Conservation (phyloP, 140 eudicot species). For the Flaveria floridana region DNA sequence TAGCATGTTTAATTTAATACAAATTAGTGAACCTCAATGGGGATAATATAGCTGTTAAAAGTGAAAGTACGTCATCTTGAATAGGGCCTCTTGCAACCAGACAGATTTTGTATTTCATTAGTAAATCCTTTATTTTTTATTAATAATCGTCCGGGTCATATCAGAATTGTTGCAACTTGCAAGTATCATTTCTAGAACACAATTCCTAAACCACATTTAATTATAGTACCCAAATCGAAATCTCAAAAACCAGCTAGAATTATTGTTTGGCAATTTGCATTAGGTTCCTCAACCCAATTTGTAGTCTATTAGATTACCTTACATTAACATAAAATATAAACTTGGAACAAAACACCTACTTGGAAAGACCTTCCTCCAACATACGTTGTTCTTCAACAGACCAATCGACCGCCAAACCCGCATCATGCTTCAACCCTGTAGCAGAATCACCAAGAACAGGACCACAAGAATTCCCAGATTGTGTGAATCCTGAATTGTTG, state of each 20-base stretch:
- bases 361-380: constrained; percentile 79
- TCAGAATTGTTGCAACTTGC: not conserved
- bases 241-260: constrained; percentile 1
- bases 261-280: constrained; percentile 1
- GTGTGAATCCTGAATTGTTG: constrained; percentile 33
- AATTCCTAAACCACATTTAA: not conserved
- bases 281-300: not conserved
- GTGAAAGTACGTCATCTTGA: not conserved
- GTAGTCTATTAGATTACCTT: not conserved
- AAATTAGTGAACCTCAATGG: not conserved
- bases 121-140: not conserved
- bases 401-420: constrained; percentile 79
- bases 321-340: not conserved
- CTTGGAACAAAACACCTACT: constrained; percentile 41
- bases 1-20: not conserved
- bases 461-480: constrained; percentile 36
- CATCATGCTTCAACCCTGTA: constrained; percentile 66
- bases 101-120: not conserved
- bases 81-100: not conserved
- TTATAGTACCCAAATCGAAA: not conserved
- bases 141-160: not conserved
- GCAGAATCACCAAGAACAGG: constrained; percentile 55
- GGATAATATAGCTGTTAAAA: not conserved
- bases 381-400: constrained; percentile 71
- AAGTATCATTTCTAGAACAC: not conserved